phyloP scores from a whole-genome alignment of 1,139 yeast species.

The Entelexis paramagnoliae region DNA sequence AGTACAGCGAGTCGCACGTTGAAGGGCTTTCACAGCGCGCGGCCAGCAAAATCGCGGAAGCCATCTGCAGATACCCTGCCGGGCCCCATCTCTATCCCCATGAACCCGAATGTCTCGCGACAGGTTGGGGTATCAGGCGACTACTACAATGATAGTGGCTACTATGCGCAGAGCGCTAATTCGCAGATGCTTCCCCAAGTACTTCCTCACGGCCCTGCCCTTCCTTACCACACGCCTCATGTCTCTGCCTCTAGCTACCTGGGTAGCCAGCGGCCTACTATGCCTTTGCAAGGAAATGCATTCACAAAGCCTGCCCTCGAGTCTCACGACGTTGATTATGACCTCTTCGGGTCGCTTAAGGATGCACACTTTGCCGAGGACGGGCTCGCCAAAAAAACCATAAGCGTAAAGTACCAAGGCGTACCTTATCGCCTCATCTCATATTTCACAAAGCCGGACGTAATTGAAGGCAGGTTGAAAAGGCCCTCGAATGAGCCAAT shows the following conservation, averaged over 20 bases:
- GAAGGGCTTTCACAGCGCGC: background rate
- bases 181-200: background rate
- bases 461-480: conserved; percentile 44
- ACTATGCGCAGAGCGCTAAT: background rate
- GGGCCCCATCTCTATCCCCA: background rate
- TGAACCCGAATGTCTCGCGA: background rate
- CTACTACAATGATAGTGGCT: background rate
- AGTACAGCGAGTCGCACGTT: background rate
- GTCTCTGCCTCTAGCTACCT: background rate
- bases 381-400: conserved; percentile 74
- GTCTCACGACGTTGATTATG: conserved; percentile 12
- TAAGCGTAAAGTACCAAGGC: conserved; percentile 43
- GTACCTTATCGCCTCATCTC: conserved; percentile 62
- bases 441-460: conserved; percentile 50
- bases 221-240: background rate
- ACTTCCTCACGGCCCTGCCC: background rate
- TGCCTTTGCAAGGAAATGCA: background rate
- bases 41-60: background rate
- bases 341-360: conserved; percentile 42
- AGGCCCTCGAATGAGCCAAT: conserved; percentile 50
- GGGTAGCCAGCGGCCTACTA: background rate
- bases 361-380: conserved; percentile 60
- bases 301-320: background rate
- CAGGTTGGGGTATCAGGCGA: background rate
- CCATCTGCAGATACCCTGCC: background rate